phyloP scores from a whole-genome alignment of 2,329 filamentous ascomycete genomes.

The Phyllosticta ampelicida region DNA sequence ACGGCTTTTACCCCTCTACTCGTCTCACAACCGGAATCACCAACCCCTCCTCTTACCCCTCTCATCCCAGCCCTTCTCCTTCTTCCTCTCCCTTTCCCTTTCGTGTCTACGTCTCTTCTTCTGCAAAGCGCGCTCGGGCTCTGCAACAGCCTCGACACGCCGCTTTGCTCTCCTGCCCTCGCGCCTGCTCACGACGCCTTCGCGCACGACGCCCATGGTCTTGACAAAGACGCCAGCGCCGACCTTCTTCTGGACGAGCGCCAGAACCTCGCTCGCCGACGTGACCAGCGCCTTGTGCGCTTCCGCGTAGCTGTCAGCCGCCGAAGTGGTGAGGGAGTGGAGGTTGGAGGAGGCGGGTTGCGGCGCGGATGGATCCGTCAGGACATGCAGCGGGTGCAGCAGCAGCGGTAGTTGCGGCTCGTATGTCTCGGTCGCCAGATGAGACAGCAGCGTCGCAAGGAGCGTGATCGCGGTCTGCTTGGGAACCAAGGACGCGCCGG shows the following conservation, averaged over 20 bases:
- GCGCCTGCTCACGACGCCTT: slow-evolving; percentile 59
- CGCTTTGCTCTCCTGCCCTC: slow-evolving; percentile 71
- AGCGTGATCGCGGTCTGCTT: slow-evolving; percentile 69
- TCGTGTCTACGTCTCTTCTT: slow-evolving; percentile 78
- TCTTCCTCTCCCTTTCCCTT: slow-evolving; percentile 43
- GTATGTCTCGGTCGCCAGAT: slow-evolving; percentile 48
- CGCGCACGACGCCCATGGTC: slow-evolving; percentile 60
- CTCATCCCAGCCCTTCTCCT: slow-evolving; percentile 64
- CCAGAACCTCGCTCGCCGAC: slow-evolving; percentile 67
- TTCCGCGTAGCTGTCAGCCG: slow-evolving; percentile 57
- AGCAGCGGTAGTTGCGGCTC: slow-evolving; percentile 52
- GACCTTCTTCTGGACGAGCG: slow-evolving; percentile 71
- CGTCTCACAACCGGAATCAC: slow-evolving; percentile 12
- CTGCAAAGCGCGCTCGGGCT: slow-evolving; percentile 66
- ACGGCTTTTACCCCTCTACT: not conserved
- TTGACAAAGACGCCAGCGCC: slow-evolving; percentile 72
- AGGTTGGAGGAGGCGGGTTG: slow-evolving; percentile 38
- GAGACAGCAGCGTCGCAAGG: slow-evolving; percentile 56
- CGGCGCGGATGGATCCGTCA: slow-evolving; percentile 68
- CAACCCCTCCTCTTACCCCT: slow-evolving; percentile 62
- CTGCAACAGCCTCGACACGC: slow-evolving; percentile 73
- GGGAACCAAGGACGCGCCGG: slow-evolving; percentile 52
- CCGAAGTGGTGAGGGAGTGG: slow-evolving; percentile 23
- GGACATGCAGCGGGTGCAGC: slow-evolving; percentile 62
- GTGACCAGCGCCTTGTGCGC: slow-evolving; percentile 60